phyloP scores from a whole-genome alignment of 2,329 filamentous ascomycete species.

The Aureobasidium sp. region DNA sequence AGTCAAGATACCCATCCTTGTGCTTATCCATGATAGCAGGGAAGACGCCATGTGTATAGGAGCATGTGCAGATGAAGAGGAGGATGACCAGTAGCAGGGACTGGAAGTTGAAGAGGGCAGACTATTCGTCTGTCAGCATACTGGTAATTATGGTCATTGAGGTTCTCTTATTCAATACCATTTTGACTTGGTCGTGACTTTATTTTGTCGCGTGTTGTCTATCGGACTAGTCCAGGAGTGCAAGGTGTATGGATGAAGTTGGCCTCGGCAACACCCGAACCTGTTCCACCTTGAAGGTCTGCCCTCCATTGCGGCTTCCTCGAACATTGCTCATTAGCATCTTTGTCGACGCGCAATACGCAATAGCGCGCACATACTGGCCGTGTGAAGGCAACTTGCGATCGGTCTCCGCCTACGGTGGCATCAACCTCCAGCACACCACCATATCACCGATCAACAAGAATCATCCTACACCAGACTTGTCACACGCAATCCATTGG shows the following conservation, averaged over 20 bases:
- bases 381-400: neutral
- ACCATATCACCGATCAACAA: neutral
- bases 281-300: neutral
- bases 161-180: neutral
- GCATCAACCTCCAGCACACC: neutral
- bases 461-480: neutral
- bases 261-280: constrained; percentile 1
- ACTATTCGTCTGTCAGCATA: constrained; percentile 44
- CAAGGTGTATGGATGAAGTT: constrained; percentile 5
- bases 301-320: neutral
- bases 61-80: constrained; percentile 89
- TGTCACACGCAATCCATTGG: neutral
- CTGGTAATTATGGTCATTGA: neutral
- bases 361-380: neutral
- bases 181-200: neutral
- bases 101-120: constrained; percentile 98
- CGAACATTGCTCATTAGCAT: neutral
- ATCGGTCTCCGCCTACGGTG: neutral
- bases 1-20: constrained; percentile 65
- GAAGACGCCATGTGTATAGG: constrained; percentile 86
- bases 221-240: neutral
- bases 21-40: constrained; percentile 87
- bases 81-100: constrained; percentile 90
- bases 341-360: neutral
- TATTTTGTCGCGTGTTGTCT: neutral